These are phyloP conservation scores for Hyparrhenia diplandra DNA, from an alignment of 176 grass and related monocot genomes.

Conservation along the genomic window DNA sequence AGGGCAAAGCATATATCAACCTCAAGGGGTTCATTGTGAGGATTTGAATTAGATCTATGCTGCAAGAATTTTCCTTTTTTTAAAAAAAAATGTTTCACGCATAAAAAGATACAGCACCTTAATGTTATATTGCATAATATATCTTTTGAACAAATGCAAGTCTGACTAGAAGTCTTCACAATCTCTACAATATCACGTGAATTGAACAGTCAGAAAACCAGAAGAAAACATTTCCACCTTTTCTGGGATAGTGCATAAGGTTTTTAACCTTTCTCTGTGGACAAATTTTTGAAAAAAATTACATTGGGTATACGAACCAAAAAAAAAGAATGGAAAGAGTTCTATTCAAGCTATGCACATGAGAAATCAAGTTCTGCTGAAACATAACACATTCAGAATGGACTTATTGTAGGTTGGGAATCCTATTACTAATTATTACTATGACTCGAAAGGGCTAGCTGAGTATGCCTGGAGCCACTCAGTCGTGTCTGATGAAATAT, in stretches of 20 bases:
- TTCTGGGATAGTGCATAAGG: not conserved
- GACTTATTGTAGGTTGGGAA: slow-evolving; percentile 58
- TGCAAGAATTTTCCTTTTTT: not conserved
- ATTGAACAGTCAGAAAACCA: not conserved
- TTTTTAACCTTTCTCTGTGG: not conserved
- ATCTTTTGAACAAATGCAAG: not conserved
- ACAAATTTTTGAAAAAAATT: no score
- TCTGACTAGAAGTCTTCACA: not conserved
- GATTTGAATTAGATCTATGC: not conserved
- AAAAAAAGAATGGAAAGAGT: not conserved
- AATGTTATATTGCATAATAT: not conserved
- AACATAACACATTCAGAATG: not conserved
- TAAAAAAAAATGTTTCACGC: not conserved
- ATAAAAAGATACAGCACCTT: not conserved
- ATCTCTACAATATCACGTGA: not conserved
- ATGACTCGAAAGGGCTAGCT: slow-evolving; percentile 59
- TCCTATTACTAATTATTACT: slow-evolving; percentile 54
- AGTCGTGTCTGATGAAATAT: slow-evolving; percentile 56
- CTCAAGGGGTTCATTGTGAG: slow-evolving; percentile 87
- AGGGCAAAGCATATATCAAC: slow-evolving; percentile 45
- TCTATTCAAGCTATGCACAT: not conserved
- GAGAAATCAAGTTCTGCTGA: not conserved
- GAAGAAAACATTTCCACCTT: not conserved
- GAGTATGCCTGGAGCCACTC: slow-evolving; percentile 85
- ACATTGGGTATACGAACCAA: not conserved